Percentiles rank a stretch among this genome's conserved stretches.
Conservation (phyloP, 352 stramenopile genomes). For the Globisporangium rhizosaccharum region DNA sequence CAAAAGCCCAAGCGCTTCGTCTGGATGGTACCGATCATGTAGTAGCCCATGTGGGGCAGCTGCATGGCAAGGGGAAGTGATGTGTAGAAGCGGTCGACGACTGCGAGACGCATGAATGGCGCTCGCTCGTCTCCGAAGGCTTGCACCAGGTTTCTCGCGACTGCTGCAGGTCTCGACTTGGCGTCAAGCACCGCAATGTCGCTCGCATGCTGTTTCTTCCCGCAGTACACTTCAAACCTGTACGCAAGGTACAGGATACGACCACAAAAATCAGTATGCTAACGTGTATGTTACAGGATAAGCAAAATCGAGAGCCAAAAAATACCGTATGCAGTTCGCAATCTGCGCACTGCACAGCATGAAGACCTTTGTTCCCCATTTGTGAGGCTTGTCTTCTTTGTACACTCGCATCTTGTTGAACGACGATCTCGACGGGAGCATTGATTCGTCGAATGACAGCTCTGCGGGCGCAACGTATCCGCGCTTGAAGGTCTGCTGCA, state of each 20-base stretch:
- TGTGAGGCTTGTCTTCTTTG: slow-evolving; percentile 11
- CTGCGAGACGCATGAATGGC: not conserved
- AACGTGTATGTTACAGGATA: slow-evolving; percentile 13
- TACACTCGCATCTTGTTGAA: not conserved
- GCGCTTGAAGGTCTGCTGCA: not conserved
- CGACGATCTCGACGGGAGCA: not conserved
- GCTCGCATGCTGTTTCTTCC: not conserved
- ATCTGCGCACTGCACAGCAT: slow-evolving; percentile 15
- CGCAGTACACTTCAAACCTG: not conserved
- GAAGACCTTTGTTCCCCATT: slow-evolving; percentile 13
- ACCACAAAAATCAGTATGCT: not conserved
- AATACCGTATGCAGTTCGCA: slow-evolving; percentile 17
- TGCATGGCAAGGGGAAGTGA: not conserved
- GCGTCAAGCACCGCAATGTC: not conserved
- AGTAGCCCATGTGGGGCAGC: not conserved
- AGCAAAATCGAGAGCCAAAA: slow-evolving; percentile 7
- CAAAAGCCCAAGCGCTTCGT: not conserved
- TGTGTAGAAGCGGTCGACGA: not conserved
- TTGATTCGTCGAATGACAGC: not conserved
- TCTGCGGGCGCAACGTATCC: not conserved
- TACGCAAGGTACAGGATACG: not conserved
- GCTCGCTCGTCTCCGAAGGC: not conserved
- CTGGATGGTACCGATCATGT: not conserved
- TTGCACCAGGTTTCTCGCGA: not conserved
- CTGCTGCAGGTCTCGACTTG: not conserved